Conservation (phyloP, 2,329 filamentous ascomycete genomes). For the Sphaerostilbella broomeana region DNA sequence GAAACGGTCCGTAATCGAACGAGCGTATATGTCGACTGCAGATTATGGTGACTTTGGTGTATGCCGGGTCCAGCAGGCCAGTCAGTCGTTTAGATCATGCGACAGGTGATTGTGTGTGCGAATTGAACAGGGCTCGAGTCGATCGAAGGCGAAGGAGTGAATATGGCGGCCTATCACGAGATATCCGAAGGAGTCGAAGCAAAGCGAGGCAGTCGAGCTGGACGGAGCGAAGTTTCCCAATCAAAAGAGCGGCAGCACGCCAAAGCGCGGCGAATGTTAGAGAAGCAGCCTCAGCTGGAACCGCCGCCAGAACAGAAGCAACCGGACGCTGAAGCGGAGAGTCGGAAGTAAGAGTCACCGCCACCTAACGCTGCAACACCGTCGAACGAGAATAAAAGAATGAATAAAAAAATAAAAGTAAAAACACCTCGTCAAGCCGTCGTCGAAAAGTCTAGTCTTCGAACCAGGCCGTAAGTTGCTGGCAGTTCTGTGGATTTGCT, state of each 20-base stretch:
- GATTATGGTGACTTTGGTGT: no score
- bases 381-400: no score
- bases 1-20: background rate
- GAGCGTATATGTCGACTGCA: background rate
- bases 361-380: no score
- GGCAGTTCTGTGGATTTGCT: no score
- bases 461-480: no score
- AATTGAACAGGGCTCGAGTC: background rate
- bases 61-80: no score
- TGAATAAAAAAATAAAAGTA: no score
- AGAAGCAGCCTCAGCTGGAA: background rate
- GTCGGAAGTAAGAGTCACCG: no score
- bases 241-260: constrained; percentile 5
- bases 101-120: background rate
- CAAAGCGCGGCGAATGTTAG: background rate
- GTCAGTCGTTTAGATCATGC: background rate
- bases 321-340: no score
- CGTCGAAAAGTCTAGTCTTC: no score
- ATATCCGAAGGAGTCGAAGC: background rate
- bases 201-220: constrained; percentile 7
- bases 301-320: no score
- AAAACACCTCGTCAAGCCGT: no score
- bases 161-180: constrained; percentile 7
- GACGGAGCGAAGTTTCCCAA: constrained; percentile 10
- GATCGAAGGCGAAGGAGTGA: constrained; percentile 4